These are phyloP conservation scores for Zasmidium cellare DNA, from an alignment of 2,329 filamentous ascomycete species.

Conservation along the genomic window DNA sequence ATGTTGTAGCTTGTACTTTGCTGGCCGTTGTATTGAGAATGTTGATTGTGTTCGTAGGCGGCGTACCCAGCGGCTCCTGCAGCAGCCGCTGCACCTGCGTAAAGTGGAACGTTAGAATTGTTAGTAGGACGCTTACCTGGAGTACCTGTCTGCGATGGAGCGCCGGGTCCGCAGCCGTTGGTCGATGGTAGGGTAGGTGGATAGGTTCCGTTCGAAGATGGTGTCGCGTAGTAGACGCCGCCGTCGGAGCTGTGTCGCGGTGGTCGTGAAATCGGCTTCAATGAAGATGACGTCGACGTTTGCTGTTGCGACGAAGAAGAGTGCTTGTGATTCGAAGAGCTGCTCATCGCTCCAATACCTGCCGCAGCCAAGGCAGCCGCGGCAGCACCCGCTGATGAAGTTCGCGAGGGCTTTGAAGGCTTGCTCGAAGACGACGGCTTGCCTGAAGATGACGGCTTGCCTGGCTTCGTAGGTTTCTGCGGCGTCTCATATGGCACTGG, in stretches of 20 bases:
- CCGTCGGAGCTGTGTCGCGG: constrained; percentile 21
- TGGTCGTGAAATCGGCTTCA: constrained; percentile 13
- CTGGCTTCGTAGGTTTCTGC: constrained; percentile 38
- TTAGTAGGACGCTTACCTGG: constrained; percentile 46
- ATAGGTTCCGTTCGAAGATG: constrained; percentile 11
- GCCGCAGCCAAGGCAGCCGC: constrained; percentile 42
- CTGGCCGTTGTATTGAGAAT: constrained; percentile 32
- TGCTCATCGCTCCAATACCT: constrained; percentile 40
- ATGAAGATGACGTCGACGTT: constrained; percentile 11
- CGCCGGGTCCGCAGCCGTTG: constrained; percentile 7
- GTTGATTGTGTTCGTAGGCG: constrained; percentile 45
- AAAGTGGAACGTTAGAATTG: constrained; percentile 42
- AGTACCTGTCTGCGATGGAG: constrained; percentile 11
- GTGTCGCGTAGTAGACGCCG: constrained; percentile 17
- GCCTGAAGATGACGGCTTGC: constrained; percentile 21
- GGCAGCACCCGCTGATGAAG: constrained; percentile 36
- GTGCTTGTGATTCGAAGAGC: constrained; percentile 21
- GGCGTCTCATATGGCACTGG: constrained; percentile 21
- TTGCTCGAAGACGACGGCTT: constrained; percentile 11
- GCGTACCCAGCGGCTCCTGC: constrained; percentile 37
- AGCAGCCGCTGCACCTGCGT: constrained; percentile 48
- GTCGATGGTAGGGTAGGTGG: constrained; percentile 8
- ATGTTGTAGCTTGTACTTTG: constrained; percentile 14
- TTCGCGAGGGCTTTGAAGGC: constrained; percentile 31
- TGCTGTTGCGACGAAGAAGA: constrained; percentile 14